Evolutionary conservation across 768 basidiomycete genomes (phyloP), one percentile per base, ranked within the genome.

Genomic region (Phylloporus sp.): DNA sequence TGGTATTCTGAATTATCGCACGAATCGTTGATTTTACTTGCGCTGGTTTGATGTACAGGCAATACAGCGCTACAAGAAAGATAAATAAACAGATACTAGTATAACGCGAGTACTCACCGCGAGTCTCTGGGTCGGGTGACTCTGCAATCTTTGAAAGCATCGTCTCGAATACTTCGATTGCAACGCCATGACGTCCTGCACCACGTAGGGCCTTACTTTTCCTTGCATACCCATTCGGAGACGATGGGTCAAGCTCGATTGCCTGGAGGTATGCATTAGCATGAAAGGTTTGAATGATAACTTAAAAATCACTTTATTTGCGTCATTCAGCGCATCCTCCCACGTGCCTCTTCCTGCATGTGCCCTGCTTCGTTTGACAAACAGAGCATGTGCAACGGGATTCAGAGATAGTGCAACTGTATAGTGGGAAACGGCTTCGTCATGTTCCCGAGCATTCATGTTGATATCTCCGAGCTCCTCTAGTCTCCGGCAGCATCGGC

Each of bases 121-220:
- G 59, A n/a, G 41, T 38, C 4, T 24, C 38, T 35, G 34, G 20
- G n/a, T 49, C 40, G 13, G 18, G 15, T 3, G 58, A 59, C 13
- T 43, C 4, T 1, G 29, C 28, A 28, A 58, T 43, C 34, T 47
- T 52, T 9, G 34, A 55, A 6, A 59, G 29, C 56, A 55, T 59
- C 18, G 22, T 43, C 43, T 55, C 38, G 8, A 52, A 43, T 15
- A 48, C 53, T 6, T 13, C 5, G 9, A 56, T 29, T 9, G 51
- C 58, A 18, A 32, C 4, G 3, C 22, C 28, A 29, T 56, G 42
- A 3, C 24, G 3, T 22, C 46, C 46, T 1, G n/a, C 35, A 10
- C 47, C 32, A 26, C 35, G 40, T 11, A 56, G 31, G 11, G 54
- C 57, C 2, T 43, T 53, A 24, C 50, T 47, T 28, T 45, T 59